A percentile compares a stretch with the other conserved stretches of the same genome.
Evolutionary conservation across 306 rosid genomes (phyloP).

Genomic region (Lupinus albus): DNA sequence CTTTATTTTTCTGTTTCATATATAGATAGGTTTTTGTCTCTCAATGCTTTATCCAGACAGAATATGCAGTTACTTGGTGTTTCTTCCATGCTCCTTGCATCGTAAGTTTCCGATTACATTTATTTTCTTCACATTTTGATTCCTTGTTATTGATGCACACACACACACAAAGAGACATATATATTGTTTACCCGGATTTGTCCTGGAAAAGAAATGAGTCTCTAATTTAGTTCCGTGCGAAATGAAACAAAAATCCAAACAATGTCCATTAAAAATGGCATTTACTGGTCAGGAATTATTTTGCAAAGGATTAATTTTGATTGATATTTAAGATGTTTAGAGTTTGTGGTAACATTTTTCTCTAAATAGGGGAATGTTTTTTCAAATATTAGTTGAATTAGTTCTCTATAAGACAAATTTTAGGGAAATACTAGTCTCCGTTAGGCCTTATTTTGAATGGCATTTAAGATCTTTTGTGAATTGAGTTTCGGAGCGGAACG

Average conservation of each 20-base stretch:
- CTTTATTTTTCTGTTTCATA: conserved; percentile 62
- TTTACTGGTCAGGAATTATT: no score
- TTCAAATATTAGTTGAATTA: no score
- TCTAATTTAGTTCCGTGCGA: not conserved
- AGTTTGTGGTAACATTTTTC: no score
- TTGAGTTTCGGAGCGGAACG: no score
- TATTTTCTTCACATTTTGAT: not conserved
- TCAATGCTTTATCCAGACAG: conserved; percentile 49
- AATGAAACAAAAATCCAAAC: not conserved
- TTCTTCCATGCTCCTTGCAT: conserved; percentile 79
- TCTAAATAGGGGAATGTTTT: no score
- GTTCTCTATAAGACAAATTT: no score
- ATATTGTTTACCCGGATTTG: not conserved
- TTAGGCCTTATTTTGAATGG: not conserved
- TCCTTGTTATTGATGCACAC: no score
- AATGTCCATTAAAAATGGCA: no score
- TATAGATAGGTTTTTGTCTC: conserved; percentile 69
- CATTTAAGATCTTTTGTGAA: not conserved
- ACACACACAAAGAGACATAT: no score
- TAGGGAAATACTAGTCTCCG: no score
- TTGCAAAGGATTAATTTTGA: no score
- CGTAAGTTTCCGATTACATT: conserved; percentile 55
- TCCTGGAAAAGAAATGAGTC: not conserved
- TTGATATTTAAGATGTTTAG: no score
- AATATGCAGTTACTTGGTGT: conserved; percentile 75